Percentiles rank a stretch among this genome's conserved stretches.
phyloP scores from a whole-genome alignment of 2,329 filamentous ascomycete genomes.

The Aspergillus piperis region DNA sequence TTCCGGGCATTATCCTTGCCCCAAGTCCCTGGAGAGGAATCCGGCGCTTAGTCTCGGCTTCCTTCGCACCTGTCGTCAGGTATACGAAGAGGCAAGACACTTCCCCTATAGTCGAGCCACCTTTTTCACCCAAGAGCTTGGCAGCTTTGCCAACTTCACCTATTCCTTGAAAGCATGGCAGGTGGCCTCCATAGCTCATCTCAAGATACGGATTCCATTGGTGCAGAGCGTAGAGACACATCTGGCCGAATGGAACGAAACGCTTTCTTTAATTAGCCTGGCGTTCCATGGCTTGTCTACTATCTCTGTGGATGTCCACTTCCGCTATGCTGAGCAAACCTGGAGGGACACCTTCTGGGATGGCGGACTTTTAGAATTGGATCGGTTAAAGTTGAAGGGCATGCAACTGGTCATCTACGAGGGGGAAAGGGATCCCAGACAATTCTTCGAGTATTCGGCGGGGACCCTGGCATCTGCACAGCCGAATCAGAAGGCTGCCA shows the following conservation, averaged over 20 bases:
- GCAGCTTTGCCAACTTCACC: slow-evolving; percentile 1
- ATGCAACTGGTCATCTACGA: not conserved
- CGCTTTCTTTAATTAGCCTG: not conserved
- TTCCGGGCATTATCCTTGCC: slow-evolving; percentile 3
- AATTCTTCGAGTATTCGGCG: not conserved
- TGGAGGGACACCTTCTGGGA: slow-evolving; percentile 3
- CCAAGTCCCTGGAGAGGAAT: not conserved
- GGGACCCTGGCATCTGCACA: not conserved
- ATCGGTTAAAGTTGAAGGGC: not conserved
- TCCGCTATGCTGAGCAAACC: not conserved
- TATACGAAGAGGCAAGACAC: not conserved
- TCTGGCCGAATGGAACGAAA: slow-evolving; percentile 4
- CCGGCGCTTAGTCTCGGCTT: slow-evolving; percentile 1
- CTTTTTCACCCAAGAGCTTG: slow-evolving; percentile 3
- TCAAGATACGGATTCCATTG: not conserved
- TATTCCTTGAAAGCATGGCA: not conserved
- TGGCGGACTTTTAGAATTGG: not conserved
- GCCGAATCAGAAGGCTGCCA: not conserved
- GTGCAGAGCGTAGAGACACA: slow-evolving; percentile 1
- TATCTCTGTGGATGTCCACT: not conserved
- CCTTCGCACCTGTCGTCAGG: slow-evolving; percentile 1
- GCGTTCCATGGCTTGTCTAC: not conserved
- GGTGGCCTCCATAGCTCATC: not conserved
- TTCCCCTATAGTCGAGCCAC: not conserved
- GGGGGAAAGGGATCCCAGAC: not conserved